Conservation (phyloP, 1,284 basidiomycete species). For the Pseudozyma tsukubaensis region DNA sequence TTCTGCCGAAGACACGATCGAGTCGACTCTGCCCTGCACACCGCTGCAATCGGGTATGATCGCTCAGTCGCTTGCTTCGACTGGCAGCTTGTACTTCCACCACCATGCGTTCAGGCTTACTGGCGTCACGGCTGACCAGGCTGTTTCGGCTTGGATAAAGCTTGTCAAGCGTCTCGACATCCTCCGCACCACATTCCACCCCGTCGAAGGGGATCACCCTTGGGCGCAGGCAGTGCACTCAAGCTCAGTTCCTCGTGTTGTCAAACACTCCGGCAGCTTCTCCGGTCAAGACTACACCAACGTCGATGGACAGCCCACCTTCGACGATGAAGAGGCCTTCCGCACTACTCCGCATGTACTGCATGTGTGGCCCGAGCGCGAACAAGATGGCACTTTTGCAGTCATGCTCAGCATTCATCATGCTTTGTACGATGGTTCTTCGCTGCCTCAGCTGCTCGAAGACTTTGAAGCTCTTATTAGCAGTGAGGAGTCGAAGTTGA, state of each 20-base stretch:
- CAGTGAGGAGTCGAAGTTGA: slow-evolving; percentile 1
- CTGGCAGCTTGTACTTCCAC: slow-evolving; percentile 57
- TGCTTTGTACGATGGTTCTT: slow-evolving; percentile 56
- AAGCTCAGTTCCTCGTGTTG: slow-evolving; percentile 6
- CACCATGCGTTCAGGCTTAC: slow-evolving; percentile 43
- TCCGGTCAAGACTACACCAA: slow-evolving; percentile 1
- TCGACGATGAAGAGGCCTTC: slow-evolving; percentile 56
- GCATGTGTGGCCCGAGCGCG: slow-evolving; percentile 26
- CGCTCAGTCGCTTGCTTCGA: slow-evolving; percentile 52
- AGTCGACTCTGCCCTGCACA: slow-evolving; percentile 58
- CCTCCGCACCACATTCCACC: slow-evolving; percentile 60
- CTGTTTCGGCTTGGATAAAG: slow-evolving; percentile 40
- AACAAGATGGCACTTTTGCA: not conserved
- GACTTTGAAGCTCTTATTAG: slow-evolving; percentile 34
- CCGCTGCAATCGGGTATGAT: slow-evolving; percentile 67
- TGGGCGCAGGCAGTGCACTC: slow-evolving; percentile 57
- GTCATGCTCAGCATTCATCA: slow-evolving; percentile 53
- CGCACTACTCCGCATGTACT: slow-evolving; percentile 47
- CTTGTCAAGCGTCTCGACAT: slow-evolving; percentile 52
- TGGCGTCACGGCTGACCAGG: not conserved
- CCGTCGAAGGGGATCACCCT: slow-evolving; percentile 39
- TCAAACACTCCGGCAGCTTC: slow-evolving; percentile 22
- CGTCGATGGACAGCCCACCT: slow-evolving; percentile 29
- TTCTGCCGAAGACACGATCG: slow-evolving; percentile 27
- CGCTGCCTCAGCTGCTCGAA: slow-evolving; percentile 50